A percentile compares a stretch with the other conserved stretches of the same genome.
phyloP scores from a whole-genome alignment of 2,329 filamentous ascomycete genomes.

The Macrophomina pseudophaseolina region DNA sequence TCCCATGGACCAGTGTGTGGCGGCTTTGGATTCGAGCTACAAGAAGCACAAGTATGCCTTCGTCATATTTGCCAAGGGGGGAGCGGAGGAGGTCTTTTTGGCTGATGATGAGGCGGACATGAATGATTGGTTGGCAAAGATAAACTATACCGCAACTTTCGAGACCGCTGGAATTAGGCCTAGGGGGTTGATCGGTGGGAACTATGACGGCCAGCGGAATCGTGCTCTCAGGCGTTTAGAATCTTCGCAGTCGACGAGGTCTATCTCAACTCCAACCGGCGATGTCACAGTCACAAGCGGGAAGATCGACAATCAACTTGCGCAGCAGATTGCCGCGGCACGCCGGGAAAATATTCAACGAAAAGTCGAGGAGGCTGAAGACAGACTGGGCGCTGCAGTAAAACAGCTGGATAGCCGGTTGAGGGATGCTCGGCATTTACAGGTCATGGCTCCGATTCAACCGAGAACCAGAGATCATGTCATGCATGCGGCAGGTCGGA shows the following conservation, averaged over 20 bases:
- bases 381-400: conserved; percentile 73
- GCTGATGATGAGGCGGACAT: conserved; percentile 89
- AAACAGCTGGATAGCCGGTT: conserved; percentile 82
- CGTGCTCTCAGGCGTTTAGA: conserved; percentile 75
- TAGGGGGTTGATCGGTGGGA: conserved; percentile 81
- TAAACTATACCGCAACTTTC: conserved; percentile 96
- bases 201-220: conserved; percentile 80
- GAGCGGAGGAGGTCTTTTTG: conserved; percentile 86
- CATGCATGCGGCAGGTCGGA: conserved; percentile 79
- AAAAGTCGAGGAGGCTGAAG: conserved; percentile 82
- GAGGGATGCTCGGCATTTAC: conserved; percentile 86
- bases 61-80: conserved; percentile 78
- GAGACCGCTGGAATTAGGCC: conserved; percentile 89
- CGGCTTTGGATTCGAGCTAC: conserved; percentile 82
- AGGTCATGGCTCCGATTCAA: conserved; percentile 87
- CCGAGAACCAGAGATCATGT: conserved; percentile 87
- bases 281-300: conserved; percentile 75
- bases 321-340: conserved; percentile 82
- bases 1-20: conserved; percentile 91
- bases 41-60: conserved; percentile 97
- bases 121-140: conserved; percentile 94
- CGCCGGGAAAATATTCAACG: conserved; percentile 81
- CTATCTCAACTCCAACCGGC: conserved; percentile 73
- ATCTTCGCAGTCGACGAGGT: conserved; percentile 57
- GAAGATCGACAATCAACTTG: conserved; percentile 79